Evolutionary conservation across 331 rosid genomes (phyloP), one percentile per base, ranked within the genome.

Genomic region (Acacia pycnantha): DNA sequence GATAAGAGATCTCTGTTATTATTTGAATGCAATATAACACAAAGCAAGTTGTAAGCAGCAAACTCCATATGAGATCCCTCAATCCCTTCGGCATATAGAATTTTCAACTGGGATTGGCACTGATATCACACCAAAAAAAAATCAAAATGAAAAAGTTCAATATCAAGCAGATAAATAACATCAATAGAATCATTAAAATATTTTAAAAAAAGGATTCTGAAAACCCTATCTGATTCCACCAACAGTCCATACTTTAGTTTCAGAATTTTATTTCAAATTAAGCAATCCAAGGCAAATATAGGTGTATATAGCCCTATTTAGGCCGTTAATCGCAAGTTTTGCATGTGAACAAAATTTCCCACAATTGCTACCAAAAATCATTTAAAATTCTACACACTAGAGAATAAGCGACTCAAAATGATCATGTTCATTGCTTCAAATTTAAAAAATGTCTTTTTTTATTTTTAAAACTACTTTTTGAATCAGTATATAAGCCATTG

Each of bases 11-110:
- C 99, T 88, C 98, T 91, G 85, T 88, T 83, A 86, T 94, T 94
- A 83, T 88, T 96, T 58, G 99, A 92, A 88, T 96, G 97, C 88
- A 96, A 65, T 80, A 96, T 92, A 31, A 90, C 98, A 84, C 97
- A 96, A 41, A 96, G 97, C 84, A 96, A 86, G 92, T 91, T 90
- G 93, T 96, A 96, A 7, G 98, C 99, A 85, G 98, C 88, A 87
- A 96, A 96, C 86, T 96, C 99, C 98, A 96, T 88, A 81, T 87
- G 80, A 33, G 93, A 96, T 70, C 99, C 98, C 86, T 89, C 87
- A 81, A 91, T 92, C 80, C 99, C 99, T 69, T 96, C 99, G 4
- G 91, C 94, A 81, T 96, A 96, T 26, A 96, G 93, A 70, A 91
- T 85, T 85, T 81, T 84, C 82, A 96, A 80, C 91, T 94, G 99